phyloP scores from a whole-genome alignment of 2,329 filamentous ascomycete species.

The Aspergillus tanneri region DNA sequence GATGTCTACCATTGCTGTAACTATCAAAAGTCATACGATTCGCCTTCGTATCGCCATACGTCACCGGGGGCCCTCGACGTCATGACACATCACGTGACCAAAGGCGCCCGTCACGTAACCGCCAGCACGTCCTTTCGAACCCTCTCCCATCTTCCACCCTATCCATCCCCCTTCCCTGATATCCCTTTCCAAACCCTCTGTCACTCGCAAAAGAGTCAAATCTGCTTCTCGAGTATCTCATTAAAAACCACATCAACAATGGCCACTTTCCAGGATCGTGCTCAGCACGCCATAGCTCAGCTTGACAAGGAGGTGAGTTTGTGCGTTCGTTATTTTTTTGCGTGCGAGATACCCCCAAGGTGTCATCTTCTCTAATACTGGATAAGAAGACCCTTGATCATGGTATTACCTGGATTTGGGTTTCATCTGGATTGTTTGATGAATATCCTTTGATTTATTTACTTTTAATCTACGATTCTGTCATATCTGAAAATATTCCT shows the following conservation, averaged over 20 bases:
- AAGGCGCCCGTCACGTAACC: conserved; percentile 16
- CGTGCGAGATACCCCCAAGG: background rate
- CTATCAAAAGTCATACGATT: too few species aligned
- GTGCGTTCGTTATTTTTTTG: conserved; percentile 21
- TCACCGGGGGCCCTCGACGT: conserved; percentile 15
- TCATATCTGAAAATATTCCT: too few species aligned
- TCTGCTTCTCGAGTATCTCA: background rate
- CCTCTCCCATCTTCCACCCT: background rate
- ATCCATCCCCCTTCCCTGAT: background rate
- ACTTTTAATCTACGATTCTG: conserved; percentile 6
- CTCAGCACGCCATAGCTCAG: conserved; percentile 64
- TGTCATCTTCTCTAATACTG: background rate
- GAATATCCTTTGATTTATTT: conserved; percentile 3
- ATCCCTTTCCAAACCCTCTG: conserved; percentile 1
- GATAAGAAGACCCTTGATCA: background rate
- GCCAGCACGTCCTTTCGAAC: conserved; percentile 15
- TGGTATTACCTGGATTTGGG: background rate
- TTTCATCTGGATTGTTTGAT: background rate
- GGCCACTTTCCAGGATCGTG: conserved; percentile 59
- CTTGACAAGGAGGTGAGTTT: conserved; percentile 65
- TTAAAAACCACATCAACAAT: conserved; percentile 24
- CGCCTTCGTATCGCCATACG: too few species aligned
- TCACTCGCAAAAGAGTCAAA: background rate
- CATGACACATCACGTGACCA: conserved; percentile 23
- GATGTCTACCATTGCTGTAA: too few species aligned